These are phyloP conservation scores for Peronospora farinosa DNA, from an alignment of 352 stramenopile genomes.

Conservation along the genomic window DNA sequence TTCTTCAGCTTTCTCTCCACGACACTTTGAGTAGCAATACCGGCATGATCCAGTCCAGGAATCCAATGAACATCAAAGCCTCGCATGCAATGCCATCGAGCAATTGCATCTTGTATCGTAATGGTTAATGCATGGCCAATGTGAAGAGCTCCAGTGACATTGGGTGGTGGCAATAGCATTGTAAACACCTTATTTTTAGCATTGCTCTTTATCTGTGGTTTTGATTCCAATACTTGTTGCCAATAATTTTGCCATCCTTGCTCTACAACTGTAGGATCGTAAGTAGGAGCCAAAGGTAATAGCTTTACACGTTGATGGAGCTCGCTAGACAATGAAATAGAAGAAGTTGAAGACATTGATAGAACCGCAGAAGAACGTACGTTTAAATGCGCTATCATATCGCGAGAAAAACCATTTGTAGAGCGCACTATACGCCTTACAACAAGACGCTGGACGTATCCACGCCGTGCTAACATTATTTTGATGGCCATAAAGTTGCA, in stretches of 20 bases:
- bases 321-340: conserved; percentile 32
- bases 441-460: conserved; percentile 2
- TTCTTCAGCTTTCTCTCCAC: conserved; percentile 98
- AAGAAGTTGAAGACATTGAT: conserved; percentile 2
- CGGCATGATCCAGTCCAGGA: conserved; percentile 96
- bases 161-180: conserved; percentile 93
- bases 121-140: conserved; percentile 96
- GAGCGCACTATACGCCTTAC: conserved; percentile 6
- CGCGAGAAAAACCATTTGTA: background rate
- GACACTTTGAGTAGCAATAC: conserved; percentile 98
- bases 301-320: conserved; percentile 49
- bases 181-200: conserved; percentile 36
- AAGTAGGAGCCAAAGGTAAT: conserved; percentile 47
- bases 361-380: conserved; percentile 4
- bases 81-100: conserved; percentile 96
- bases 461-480: conserved; percentile 21
- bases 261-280: conserved; percentile 62
- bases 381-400: background rate
- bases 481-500: background rate
- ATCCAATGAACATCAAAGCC: conserved; percentile 96
- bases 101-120: conserved; percentile 96
- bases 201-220: conserved; percentile 16
- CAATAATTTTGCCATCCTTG: conserved; percentile 67
- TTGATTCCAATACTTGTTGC: conserved; percentile 40
- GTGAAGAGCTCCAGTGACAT: conserved; percentile 96